Conservation (phyloP, 306 rosid species). For the Rosa persica region DNA sequence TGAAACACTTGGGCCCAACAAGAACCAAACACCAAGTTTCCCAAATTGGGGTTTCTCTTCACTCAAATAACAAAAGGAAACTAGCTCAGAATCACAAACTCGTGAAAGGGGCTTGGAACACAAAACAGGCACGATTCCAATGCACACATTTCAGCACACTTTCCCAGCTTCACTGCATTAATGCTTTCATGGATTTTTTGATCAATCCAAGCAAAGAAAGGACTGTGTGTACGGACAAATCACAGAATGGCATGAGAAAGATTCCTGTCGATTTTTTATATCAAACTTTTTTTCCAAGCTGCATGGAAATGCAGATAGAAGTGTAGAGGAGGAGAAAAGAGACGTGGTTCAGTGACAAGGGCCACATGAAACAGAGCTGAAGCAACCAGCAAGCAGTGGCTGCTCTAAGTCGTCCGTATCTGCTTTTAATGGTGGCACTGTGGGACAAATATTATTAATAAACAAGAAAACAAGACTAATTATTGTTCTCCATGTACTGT, state of each 20-base stretch:
- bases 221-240: not conserved
- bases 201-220: not conserved
- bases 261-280: not conserved
- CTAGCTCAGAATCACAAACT: not conserved
- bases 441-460: slow-evolving; percentile 19
- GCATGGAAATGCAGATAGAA: slow-evolving; percentile 5
- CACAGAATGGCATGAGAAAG: not conserved
- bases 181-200: not conserved
- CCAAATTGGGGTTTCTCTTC: not conserved
- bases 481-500: not conserved
- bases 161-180: not conserved
- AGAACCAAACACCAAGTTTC: not conserved
- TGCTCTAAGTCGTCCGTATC: not conserved
- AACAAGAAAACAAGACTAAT: slow-evolving; percentile 26
- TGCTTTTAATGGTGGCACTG: slow-evolving; percentile 25
- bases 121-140: not conserved
- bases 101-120: not conserved
- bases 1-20: slow-evolving; percentile 25
- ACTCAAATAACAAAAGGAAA: slow-evolving; percentile 1
- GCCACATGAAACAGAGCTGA: slow-evolving; percentile 8
- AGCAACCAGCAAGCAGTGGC: not conserved
- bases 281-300: not conserved
- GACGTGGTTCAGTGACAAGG: not conserved
- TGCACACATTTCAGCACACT: not conserved
- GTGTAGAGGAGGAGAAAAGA: not conserved